Percentiles rank a stretch among this genome's conserved stretches.
phyloP scores from a whole-genome alignment of 2,329 filamentous ascomycete genomes.

The Ophiostoma novo-ulmi region DNA sequence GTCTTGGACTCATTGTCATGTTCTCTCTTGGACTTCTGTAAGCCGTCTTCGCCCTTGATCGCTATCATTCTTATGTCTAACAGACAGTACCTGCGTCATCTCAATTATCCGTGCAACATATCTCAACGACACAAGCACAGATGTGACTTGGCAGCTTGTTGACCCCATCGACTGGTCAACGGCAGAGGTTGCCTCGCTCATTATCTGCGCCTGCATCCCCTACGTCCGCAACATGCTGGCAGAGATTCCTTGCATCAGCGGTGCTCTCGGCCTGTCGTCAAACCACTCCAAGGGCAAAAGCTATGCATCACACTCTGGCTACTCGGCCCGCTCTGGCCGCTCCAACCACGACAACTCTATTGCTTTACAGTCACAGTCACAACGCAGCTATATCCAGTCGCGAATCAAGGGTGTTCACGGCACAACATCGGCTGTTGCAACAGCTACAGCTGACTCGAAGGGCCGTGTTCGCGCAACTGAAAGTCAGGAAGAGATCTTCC shows the following conservation, averaged over 20 bases:
- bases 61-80: neutral
- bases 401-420: neutral
- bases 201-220: slow-evolving; percentile 33
- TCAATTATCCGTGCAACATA: neutral
- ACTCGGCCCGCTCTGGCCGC: slow-evolving; percentile 11
- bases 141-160: slow-evolving; percentile 34
- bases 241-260: slow-evolving; percentile 20
- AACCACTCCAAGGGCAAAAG: slow-evolving; percentile 18
- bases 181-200: slow-evolving; percentile 36
- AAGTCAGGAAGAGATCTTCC: slow-evolving; percentile 1
- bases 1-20: slow-evolving; percentile 2
- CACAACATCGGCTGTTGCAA: neutral
- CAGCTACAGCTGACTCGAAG: neutral
- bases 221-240: slow-evolving; percentile 22
- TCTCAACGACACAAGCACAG: slow-evolving; percentile 24
- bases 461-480: neutral
- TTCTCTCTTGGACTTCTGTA: slow-evolving; percentile 1
- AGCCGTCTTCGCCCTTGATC: neutral
- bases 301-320: slow-evolving; percentile 12
- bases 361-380: slow-evolving; percentile 16
- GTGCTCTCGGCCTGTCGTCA: slow-evolving; percentile 16
- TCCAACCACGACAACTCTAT: slow-evolving; percentile 16
- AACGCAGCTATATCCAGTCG: neutral
- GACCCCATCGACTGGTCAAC: slow-evolving; percentile 35
- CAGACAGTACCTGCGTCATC: neutral